A percentile compares a stretch with the other conserved stretches of the same genome.
phyloP scores from a whole-genome alignment of 176 grass and related monocot species.

The Carex littledalei region DNA sequence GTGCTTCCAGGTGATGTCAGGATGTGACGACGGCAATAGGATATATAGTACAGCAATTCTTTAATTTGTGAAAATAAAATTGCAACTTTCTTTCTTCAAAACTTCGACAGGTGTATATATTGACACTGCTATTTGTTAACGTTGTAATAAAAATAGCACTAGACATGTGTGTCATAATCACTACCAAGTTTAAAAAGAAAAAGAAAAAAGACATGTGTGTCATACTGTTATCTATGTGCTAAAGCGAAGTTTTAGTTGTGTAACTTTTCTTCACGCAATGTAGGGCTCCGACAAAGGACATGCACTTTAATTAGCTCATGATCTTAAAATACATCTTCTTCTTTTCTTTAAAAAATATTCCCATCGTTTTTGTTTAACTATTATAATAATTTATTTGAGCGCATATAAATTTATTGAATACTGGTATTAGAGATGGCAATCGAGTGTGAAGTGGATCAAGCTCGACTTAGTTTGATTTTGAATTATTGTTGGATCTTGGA shows the following conservation, averaged over 20 bases:
- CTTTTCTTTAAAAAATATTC: not conserved
- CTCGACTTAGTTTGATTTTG: too few relatives aligned
- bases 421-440: too few relatives aligned
- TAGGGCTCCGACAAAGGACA: not conserved
- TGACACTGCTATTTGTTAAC: not conserved
- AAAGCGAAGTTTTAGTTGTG: not conserved
- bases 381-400: too few relatives aligned
- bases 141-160: not conserved
- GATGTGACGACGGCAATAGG: not conserved
- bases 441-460: too few relatives aligned
- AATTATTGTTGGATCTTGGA: too few relatives aligned
- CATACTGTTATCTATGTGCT: not conserved
- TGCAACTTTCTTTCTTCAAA: not conserved
- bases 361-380: not conserved
- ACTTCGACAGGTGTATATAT: not conserved
- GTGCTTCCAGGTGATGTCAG: not conserved
- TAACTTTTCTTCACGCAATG: not conserved
- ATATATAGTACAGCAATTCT: not conserved
- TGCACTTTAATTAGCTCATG: not conserved
- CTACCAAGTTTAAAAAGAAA: too few relatives aligned
- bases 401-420: too few relatives aligned
- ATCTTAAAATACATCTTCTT: not conserved
- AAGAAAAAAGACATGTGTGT: too few relatives aligned
- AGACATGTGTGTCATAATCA: not conserved
- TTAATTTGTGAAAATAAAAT: not conserved